Base-by-base conservation (phyloP, 1,284 basidiomycete species). In the Ceratobasidium papillatum region DNA sequence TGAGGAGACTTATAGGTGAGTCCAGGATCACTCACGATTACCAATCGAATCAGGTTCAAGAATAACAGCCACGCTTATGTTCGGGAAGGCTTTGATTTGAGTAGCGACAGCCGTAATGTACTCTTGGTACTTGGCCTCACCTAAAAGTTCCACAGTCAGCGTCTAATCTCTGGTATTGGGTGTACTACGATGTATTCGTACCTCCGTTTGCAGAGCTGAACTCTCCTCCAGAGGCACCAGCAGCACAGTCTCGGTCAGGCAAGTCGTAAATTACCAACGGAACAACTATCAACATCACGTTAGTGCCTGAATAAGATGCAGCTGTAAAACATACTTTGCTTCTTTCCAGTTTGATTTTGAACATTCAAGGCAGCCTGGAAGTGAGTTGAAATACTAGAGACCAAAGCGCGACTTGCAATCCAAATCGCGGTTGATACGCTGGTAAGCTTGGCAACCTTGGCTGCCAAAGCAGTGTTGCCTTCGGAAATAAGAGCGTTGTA, bases 51-150 rank as follows among this genome's bases (percentile, higher is more conserved):
- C 59, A 22, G 59, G 59, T 25, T 62, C 59, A 5, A 62, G 27
- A 41, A 65, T 22, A 11, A 49, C n/a, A 51, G 63, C 63, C n/a
- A 51, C 25, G 5, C 5, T 2, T 11, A 65, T 45, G 1, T n/a
- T 19, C 11, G 63, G 47, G 32, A 19, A 65, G 17, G 43, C 2
- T 32, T 51, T 22, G 25, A 65, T 32, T 32, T 65, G 63, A 51
- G 41, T 4, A 14, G 22, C 11, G 27, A 65, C 63, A 34, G 41
- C 63, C 4, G 12, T n/a, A 51, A 65, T 65, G 27, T 27, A 65
- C 41, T 65, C 63, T 51, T 65, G 41, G 19, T 65, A 65, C 47
- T 65, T 65, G 5, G 63, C 63, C 30, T 65, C 63, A 41, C 63
- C 63, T 65, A 34, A 14, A 34, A 4, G 17, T 63, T n/a, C n/a